Conservation (phyloP, 257 asterid genomes). For the Solanum pennellii region DNA sequence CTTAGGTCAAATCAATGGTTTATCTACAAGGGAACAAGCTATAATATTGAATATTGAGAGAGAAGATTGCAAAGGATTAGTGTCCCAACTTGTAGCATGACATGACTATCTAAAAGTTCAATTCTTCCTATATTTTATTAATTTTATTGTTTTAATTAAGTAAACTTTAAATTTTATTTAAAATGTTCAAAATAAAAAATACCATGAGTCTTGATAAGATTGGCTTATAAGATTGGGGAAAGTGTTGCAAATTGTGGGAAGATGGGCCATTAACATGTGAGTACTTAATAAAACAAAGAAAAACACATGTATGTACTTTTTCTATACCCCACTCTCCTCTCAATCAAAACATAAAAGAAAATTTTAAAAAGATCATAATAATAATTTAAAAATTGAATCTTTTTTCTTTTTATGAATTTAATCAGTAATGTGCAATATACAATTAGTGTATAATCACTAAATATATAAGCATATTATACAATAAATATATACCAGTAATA, state of each 20-base stretch:
- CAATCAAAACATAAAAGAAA: background rate
- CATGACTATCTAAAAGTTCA: background rate
- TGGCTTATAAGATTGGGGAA: constrained; percentile 1
- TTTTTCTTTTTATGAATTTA: background rate
- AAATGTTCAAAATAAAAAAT: background rate
- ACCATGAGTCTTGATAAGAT: background rate
- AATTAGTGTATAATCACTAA: background rate
- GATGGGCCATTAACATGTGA: constrained; percentile 6
- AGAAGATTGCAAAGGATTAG: background rate
- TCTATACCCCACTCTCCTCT: background rate
- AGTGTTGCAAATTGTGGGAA: background rate
- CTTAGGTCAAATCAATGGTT: background rate
- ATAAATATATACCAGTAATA: background rate
- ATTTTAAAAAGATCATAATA: too few species aligned
- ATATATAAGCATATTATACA: background rate
- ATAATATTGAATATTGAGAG: background rate
- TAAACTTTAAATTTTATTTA: background rate
- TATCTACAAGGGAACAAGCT: background rate
- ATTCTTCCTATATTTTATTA: background rate
- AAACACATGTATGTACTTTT: background rate
- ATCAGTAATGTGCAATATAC: background rate
- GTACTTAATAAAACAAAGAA: background rate
- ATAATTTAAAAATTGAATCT: too few species aligned
- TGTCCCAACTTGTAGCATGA: background rate
- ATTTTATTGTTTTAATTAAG: background rate